Evolutionary conservation across 805 yeast genomes (phyloP), one percentile per base, ranked within the genome.

Genomic region (Lipomyces japonicus): DNA sequence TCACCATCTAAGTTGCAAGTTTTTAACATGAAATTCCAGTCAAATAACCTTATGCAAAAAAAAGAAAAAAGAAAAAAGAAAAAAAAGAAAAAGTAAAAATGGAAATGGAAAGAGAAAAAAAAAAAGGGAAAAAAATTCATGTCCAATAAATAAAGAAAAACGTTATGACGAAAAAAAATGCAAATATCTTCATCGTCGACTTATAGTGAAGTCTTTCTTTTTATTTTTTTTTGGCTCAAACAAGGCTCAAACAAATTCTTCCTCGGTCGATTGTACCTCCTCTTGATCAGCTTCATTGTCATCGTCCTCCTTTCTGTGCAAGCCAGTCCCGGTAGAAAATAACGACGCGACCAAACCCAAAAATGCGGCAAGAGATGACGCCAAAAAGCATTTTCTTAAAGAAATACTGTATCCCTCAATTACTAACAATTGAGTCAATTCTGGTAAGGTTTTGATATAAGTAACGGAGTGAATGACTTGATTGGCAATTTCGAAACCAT

Each of bases 391-490:
- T 0, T 76, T 72, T 34, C 71, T 73, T 23, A 79, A 71, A 0
- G 81, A 81, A 10, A 60, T 24, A 19, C 65, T 72, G 63, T 82
- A 82, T 3, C 80, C 70, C 21, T 62, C 61, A 25, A 67, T 64
- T 34, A 78, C 69, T 0, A 71, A 72, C 2, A 61, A 63, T 50
- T 67, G 74, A 39, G 73, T 72, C 34, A 67, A 51, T 36, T 67
- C 57, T 4, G 85, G 82, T 0, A 79, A 76, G 2, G 66, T 65
- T 44, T 68, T 65, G 26, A 74, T 70, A 40, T 78, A 81, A 26
- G 76, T 75, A 0, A 83, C 72, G 22, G 77, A 77, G 39, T 74
- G 72, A 36, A 76, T 67, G 0, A 83, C 84, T 31, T 65, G 66
- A 3, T 62, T 49, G 39, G 71, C 67, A 31, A 68, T 31, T 16